A percentile compares a stretch with the other conserved stretches of the same genome.
These are phyloP conservation scores for Talaromyces thailandensis DNA, from an alignment of 495 filamentous ascomycete species.

Conservation along the genomic window DNA sequence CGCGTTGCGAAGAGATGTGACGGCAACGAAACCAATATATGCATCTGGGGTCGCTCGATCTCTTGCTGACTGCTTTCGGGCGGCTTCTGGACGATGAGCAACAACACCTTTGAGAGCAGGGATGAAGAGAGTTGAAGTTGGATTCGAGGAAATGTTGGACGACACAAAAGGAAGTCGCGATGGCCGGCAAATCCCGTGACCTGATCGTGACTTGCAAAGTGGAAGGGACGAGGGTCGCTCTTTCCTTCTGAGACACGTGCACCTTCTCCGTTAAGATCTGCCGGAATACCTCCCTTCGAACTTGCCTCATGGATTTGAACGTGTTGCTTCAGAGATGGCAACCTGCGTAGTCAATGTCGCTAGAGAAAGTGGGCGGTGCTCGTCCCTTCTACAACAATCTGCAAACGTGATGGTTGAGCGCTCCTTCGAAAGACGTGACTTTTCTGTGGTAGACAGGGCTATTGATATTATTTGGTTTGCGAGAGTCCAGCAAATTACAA, in stretches of 20 bases:
- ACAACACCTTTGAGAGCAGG: not conserved
- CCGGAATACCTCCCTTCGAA: not conserved
- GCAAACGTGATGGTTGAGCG: not conserved
- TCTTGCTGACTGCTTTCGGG: too few species aligned
- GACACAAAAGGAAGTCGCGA: not conserved
- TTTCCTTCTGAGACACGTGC: not conserved
- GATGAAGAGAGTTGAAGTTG: not conserved
- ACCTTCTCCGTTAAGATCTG: not conserved
- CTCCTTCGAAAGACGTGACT: not conserved
- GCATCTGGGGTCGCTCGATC: too few species aligned
- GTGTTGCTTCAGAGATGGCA: not conserved
- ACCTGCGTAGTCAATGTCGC: not conserved
- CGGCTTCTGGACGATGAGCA: too few species aligned
- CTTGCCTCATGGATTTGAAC: not conserved
- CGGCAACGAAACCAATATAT: not conserved
- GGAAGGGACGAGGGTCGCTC: not conserved
- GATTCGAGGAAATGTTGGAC: not conserved
- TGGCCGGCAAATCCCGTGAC: not conserved
- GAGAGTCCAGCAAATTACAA: not conserved
- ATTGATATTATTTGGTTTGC: not conserved
- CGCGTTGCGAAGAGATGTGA: not conserved
- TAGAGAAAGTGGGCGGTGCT: not conserved
- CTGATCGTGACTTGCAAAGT: not conserved
- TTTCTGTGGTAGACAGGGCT: not conserved
- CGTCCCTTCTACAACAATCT: not conserved